Percentiles rank a stretch among this genome's conserved stretches.
Evolutionary conservation across 352 stramenopile genomes (phyloP).

Genomic region (Chloridella minuta): DNA sequence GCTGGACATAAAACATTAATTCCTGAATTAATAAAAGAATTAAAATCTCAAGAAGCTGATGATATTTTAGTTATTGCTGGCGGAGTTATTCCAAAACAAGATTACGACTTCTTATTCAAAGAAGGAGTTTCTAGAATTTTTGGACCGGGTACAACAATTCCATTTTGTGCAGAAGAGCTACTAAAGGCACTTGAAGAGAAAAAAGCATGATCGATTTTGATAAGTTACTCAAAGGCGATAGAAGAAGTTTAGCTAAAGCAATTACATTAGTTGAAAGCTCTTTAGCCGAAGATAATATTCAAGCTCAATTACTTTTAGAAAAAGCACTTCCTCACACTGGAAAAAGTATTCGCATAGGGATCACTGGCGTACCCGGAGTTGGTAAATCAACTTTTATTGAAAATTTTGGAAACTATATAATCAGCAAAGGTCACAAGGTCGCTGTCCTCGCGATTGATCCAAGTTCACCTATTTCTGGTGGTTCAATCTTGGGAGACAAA

Average conservation of each 20-base stretch:
- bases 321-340: too few species aligned
- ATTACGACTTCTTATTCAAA: slow-evolving; percentile 73
- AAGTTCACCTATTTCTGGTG: slow-evolving; percentile 58
- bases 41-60: slow-evolving; percentile 51
- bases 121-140: slow-evolving; percentile 57
- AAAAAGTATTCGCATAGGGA: too few species aligned
- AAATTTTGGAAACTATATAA: slow-evolving; percentile 48
- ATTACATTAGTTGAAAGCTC: too few species aligned
- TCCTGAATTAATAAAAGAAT: slow-evolving; percentile 48
- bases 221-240: too few species aligned
- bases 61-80: slow-evolving; percentile 68
- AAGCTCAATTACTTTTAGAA: too few species aligned
- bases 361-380: slow-evolving; percentile 42
- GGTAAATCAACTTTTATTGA: slow-evolving; percentile 91
- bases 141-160: slow-evolving; percentile 61
- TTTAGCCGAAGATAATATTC: too few species aligned
- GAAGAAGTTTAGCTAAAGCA: too few species aligned
- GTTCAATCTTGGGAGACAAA: slow-evolving; percentile 86
- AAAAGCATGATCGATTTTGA: too few species aligned
- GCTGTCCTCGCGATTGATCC: slow-evolving; percentile 79
- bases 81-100: slow-evolving; percentile 67
- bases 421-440: slow-evolving; percentile 39
- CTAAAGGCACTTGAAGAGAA: slow-evolving; percentile 25
- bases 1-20: slow-evolving; percentile 23
- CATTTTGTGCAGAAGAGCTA: slow-evolving; percentile 31